Evolutionary conservation across 768 basidiomycete species (phyloP).

Genomic region (Phaeotremella skinneri): DNA sequence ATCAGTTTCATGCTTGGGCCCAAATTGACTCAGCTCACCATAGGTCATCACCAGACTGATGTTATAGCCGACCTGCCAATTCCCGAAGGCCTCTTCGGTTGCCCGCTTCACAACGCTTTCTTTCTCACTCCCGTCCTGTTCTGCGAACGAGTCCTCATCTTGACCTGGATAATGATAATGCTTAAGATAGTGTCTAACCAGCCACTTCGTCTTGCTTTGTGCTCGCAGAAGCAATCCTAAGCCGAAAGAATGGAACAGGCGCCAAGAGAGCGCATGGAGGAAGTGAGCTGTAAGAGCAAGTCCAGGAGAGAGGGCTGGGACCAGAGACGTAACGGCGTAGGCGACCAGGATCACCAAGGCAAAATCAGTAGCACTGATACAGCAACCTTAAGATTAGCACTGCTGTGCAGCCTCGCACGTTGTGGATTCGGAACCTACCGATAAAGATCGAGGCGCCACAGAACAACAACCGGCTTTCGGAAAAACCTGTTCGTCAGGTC

Average conservation of each 20-base stretch:
- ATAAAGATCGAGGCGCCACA: constrained; percentile 78
- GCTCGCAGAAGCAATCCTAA: constrained; percentile 78
- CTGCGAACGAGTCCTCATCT: constrained; percentile 12
- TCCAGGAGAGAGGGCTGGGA: constrained; percentile 61
- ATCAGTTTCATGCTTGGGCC: background rate
- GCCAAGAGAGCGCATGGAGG: constrained; percentile 79
- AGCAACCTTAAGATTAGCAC: constrained; percentile 15
- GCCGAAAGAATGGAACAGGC: constrained; percentile 80
- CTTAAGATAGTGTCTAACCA: constrained; percentile 91
- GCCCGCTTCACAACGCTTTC: constrained; percentile 70
- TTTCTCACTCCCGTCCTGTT: constrained; percentile 36
- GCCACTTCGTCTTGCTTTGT: constrained; percentile 80
- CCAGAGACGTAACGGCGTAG: constrained; percentile 64
- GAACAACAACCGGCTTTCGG: constrained; percentile 74
- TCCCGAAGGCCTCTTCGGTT: constrained; percentile 86
- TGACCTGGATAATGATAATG: constrained; percentile 73
- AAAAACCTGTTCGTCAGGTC: constrained; percentile 89
- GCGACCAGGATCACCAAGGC: constrained; percentile 71
- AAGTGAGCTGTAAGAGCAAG: constrained; percentile 66
- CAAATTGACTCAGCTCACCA: constrained; percentile 56
- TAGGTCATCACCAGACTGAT: constrained; percentile 93
- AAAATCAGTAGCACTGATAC: constrained; percentile 72
- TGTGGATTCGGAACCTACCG: constrained; percentile 59
- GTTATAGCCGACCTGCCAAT: constrained; percentile 94
- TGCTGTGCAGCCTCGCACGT: background rate